phyloP scores from a whole-genome alignment of 129 eudicot genomes.

The Flaveria brownii region DNA sequence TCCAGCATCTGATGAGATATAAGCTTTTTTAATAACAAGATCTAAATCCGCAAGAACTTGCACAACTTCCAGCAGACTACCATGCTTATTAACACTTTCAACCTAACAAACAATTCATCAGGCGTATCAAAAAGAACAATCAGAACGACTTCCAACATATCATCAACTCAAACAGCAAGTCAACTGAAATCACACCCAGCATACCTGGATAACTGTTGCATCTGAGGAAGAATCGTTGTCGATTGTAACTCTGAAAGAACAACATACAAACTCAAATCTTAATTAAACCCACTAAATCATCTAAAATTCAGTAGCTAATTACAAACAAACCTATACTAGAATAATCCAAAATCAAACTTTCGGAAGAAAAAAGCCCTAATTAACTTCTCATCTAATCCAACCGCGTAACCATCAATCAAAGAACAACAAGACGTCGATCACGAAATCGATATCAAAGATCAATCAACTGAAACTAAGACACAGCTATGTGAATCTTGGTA shows the following conservation, averaged over 20 bases:
- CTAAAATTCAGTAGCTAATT: not conserved
- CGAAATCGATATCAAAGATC: not conserved
- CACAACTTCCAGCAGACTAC: slow-evolving; percentile 86
- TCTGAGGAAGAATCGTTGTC: slow-evolving; percentile 70
- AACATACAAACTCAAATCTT: not conserved
- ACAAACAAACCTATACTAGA: not conserved
- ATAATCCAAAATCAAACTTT: not conserved
- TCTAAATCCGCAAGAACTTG: slow-evolving; percentile 85
- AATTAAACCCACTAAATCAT: not conserved
- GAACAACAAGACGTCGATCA: too few species aligned
- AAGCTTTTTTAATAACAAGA: slow-evolving; percentile 80
- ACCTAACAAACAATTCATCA: slow-evolving; percentile 45
- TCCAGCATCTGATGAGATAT: slow-evolving; percentile 92
- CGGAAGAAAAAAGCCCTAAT: not conserved
- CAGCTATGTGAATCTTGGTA: not conserved
- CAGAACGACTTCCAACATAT: not conserved
- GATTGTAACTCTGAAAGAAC: slow-evolving; percentile 71
- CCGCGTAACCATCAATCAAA: too few species aligned
- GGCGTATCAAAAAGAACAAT: not conserved
- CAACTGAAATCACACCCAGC: not conserved
- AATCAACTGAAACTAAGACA: not conserved
- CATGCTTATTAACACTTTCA: slow-evolving; percentile 90
- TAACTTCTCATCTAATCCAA: too few species aligned
- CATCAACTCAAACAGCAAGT: slow-evolving; percentile 1
- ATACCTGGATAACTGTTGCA: slow-evolving; percentile 87